Conservation (phyloP, 163 green algal genomes). For the Coccomyxa subellipsoidea region DNA sequence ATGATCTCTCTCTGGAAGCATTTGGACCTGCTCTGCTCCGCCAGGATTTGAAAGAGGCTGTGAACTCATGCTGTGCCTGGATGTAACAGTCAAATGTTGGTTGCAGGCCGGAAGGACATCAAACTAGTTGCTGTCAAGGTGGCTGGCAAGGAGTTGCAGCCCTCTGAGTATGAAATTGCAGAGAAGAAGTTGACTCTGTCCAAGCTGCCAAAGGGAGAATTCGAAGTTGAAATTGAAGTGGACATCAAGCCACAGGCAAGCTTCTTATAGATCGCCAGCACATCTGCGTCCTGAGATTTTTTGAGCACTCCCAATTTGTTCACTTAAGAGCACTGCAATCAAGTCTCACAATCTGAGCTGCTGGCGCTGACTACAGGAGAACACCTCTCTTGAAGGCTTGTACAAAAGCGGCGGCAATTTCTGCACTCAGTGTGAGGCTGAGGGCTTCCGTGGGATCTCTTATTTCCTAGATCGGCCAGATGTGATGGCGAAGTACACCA, state of each 20-base stretch:
- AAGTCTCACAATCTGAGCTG: background rate
- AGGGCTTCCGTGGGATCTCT: conserved; percentile 95
- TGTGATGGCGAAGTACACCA: conserved; percentile 87
- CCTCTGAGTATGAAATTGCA: conserved; percentile 31
- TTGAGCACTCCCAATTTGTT: too few species aligned
- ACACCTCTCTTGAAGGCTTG: conserved; percentile 91
- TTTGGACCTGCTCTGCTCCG: too few species aligned
- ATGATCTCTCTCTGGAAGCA: too few species aligned
- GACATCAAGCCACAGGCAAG: conserved; percentile 69
- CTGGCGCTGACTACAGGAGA: conserved; percentile 65
- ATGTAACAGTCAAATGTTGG: background rate
- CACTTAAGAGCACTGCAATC: too few species aligned
- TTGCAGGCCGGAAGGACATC: conserved; percentile 64
- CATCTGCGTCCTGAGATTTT: too few species aligned
- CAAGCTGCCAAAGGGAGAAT: conserved; percentile 18
- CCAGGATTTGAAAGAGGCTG: too few species aligned
- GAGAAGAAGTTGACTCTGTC: conserved; percentile 39
- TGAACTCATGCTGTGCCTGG: too few species aligned
- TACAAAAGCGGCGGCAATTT: conserved; percentile 97
- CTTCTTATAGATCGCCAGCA: too few species aligned
- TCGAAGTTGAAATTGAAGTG: conserved; percentile 58
- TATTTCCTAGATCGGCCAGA: conserved; percentile 47
- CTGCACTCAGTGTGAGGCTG: conserved; percentile 98
- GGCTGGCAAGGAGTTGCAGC: conserved; percentile 43
- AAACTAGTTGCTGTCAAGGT: conserved; percentile 78